These are phyloP conservation scores for Trapa incisa DNA, from an alignment of 345 rosid genomes.

Conservation along the genomic window DNA sequence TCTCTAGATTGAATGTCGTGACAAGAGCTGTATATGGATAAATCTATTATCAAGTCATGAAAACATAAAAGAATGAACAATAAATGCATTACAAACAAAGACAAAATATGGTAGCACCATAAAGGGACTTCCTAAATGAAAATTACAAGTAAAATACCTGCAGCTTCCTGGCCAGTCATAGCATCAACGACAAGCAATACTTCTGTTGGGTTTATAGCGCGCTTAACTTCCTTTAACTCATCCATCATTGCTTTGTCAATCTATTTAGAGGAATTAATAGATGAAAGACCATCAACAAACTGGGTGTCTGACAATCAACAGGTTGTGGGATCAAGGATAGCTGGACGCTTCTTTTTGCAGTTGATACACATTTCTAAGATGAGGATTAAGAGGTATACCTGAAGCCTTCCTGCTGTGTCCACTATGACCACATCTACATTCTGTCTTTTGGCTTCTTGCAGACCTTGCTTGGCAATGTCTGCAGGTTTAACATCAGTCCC, in stretches of 20 bases:
- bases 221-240: constrained; percentile 92
- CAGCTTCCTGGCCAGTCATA: constrained; percentile 99
- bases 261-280: constrained; percentile 23
- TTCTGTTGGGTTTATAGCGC: constrained; percentile 71
- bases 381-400: constrained; percentile 44
- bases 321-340: neutral
- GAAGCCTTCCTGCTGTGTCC: constrained; percentile 98
- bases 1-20: constrained; percentile 89
- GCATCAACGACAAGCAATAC: constrained; percentile 96
- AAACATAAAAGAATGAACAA: neutral
- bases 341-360: neutral
- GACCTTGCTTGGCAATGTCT: constrained; percentile 81
- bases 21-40: constrained; percentile 54
- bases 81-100: neutral
- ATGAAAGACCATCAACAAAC: constrained; percentile 1
- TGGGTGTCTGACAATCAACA: neutral
- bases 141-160: constrained; percentile 31
- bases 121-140: neutral
- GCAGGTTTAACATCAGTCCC: constrained; percentile 84
- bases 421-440: constrained; percentile 76
- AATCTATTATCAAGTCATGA: neutral
- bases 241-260: constrained; percentile 98
- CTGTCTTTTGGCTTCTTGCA: constrained; percentile 71
- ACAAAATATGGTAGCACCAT: neutral
- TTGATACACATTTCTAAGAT: neutral